A percentile compares a stretch with the other conserved stretches of the same genome.
Conservation (phyloP, 2,329 filamentous ascomycete species). For the Fusarium cyanostomum region DNA sequence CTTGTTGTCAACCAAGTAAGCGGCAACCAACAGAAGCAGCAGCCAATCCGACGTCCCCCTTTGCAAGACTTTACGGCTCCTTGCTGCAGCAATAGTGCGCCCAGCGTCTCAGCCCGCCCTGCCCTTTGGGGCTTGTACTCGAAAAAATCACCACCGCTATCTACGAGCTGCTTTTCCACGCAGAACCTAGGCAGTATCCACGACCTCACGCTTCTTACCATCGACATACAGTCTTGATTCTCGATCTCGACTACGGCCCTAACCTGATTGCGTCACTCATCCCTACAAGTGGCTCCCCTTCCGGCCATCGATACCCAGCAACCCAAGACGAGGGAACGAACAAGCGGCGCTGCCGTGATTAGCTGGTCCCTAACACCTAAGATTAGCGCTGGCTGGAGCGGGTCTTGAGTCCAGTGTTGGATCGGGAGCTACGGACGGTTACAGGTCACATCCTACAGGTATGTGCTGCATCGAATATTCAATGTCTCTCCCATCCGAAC, state of each 20-base stretch:
- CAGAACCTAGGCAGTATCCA: not conserved
- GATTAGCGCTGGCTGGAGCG: conserved; percentile 39
- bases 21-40: conserved; percentile 29
- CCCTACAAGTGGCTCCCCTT: conserved; percentile 17
- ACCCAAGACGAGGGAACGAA: conserved; percentile 32
- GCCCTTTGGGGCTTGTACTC: conserved; percentile 4
- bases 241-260: conserved; percentile 1
- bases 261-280: conserved; percentile 27
- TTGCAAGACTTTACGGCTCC: conserved; percentile 16
- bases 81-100: conserved; percentile 23
- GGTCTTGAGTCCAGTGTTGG: conserved; percentile 37
- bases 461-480: conserved; percentile 39
- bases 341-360: conserved; percentile 44
- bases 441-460: conserved; percentile 33
- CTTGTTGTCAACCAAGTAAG: conserved; percentile 25
- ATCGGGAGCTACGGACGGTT: conserved; percentile 42
- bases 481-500: conserved; percentile 35
- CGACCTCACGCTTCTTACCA: not conserved
- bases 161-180: not conserved
- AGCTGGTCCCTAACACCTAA: conserved; percentile 33
- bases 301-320: conserved; percentile 20
- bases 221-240: not conserved
- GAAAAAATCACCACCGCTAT: conserved; percentile 4
- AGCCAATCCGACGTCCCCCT: conserved; percentile 13
- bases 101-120: conserved; percentile 31